Base-by-base conservation (phyloP, 2,329 filamentous ascomycete species). In the Pseudogymnoascus sp. region DNA sequence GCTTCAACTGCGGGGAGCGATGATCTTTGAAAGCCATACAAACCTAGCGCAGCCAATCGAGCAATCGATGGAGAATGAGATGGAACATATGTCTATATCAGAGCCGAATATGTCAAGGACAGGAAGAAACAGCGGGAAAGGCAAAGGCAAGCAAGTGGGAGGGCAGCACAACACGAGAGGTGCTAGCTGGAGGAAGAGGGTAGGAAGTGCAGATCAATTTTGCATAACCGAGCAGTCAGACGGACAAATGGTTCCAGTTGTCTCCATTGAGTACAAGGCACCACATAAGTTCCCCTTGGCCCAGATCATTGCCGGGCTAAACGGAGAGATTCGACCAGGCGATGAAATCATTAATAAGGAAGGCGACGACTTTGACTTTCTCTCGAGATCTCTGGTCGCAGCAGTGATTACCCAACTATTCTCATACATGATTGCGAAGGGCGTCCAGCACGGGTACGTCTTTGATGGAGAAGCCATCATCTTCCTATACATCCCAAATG, bases 241-340 rank as follows among this genome's bases (percentile, higher is more conserved):
- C 21, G 21, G 45, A 13, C 25, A n/a, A 52, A 52, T 8, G 5
- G n/a, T 52, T 18, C 45, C 45, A 7, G 9, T 52, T 27, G 21
- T 72, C 21, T 72, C 72, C 5, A 76, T 76, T 64, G 69, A 77
- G 62, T 76, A 77, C 63, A 76, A 76, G 63, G 62, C 74, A 31
- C 75, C 73, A 25, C 69, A 77, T 61, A 75, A 77, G 66, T 64
- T 77, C 29, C 73, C 63, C 8, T 37, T 60, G 7, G 68, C 21
- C 45, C 12, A 72, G 61, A 62, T 72, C 4, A 64, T 69, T 7
- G 65, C 67, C 25, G 71, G 70, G 7, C 62, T 73, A 37, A 61
- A 66, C 13, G 31, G 18, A 8, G 55, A 68, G 60, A 70, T 70
- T 9, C 61, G 71, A 18, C 65, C 68, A 40, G 66, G 39, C n/a